A percentile compares a stretch with the other conserved stretches of the same genome.
phyloP scores from a whole-genome alignment of 805 yeast genomes.

The Schizosaccharomyces octosporus region DNA sequence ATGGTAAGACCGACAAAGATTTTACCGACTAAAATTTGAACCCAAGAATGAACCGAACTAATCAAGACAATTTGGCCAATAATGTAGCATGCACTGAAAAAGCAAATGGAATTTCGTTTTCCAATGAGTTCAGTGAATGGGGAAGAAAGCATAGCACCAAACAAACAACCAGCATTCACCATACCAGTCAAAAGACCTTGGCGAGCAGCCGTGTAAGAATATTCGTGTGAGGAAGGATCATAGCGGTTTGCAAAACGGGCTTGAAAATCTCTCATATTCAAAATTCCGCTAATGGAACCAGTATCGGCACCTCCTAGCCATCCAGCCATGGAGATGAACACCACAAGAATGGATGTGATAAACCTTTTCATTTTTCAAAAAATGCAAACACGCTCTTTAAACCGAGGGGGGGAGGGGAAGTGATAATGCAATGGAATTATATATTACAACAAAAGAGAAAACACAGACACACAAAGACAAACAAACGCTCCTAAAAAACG shows the following conservation, averaged over 20 bases:
- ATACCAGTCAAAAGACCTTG: constrained; percentile 4
- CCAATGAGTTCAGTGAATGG: constrained; percentile 3
- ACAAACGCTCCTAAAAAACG: no score
- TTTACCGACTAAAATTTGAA: constrained; percentile 26
- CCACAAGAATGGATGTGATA: not conserved
- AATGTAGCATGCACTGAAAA: constrained; percentile 3
- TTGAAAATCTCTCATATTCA: constrained; percentile 2
- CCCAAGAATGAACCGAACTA: constrained; percentile 11
- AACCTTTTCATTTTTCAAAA: not conserved
- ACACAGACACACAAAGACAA: no score
- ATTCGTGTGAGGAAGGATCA: not conserved
- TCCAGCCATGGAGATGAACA: constrained; percentile 3
- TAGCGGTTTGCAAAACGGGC: not conserved
- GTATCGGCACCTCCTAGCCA: constrained; percentile 3
- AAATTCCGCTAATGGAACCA: constrained; percentile 3
- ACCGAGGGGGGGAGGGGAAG: no score
- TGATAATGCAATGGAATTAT: no score
- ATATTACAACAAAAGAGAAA: no score
- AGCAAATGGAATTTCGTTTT: constrained; percentile 1
- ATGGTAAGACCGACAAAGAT: constrained; percentile 45
- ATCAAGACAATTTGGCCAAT: constrained; percentile 1
- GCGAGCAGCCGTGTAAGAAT: not conserved
- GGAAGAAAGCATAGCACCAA: constrained; percentile 4
- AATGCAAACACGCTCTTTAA: no score
- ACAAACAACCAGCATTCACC: constrained; percentile 3